Base-by-base conservation (phyloP, 345 rosid genomes). In the Hibiscus trionum region DNA sequence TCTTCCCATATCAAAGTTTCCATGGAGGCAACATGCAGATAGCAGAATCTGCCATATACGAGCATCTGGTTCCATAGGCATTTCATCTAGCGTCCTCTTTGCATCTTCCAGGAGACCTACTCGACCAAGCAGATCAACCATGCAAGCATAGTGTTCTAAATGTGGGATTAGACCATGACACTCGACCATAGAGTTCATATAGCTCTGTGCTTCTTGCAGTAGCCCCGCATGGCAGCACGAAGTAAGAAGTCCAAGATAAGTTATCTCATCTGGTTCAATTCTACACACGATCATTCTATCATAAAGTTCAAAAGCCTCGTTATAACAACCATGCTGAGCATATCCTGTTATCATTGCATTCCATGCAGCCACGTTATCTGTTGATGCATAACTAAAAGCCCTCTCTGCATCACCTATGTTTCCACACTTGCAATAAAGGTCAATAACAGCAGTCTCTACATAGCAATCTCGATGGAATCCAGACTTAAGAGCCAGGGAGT, bases 171-270 rank as follows among this genome's bases (percentile, higher is more conserved):
- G 17, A 61, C 83, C 75, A 55, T 82, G 78, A 65, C 72, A 73
- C 46, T 77, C 73, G 56, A 55, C 75, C 80, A 77, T 80, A 61
- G 49, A 47, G 55, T 76, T 50, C 53, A 82, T 64, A 49, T 77
- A 70, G 53, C 67, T 35, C 19, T 5, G 70, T 10, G 84, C 83
- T 74, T 77, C 83, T 64, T 71, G 77, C 49, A 77, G 81, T n/a
- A 79, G 58, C 69, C 88, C 86, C 7, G 80, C 57, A 74, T 85
- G 88, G 75, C 86, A 82, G 74, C 88, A 83, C 49, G 88, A 82
- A 55, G 82, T 78, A 57, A 85, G 77, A 73, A 85, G 71, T 9
- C 84, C 83, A 56, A 85, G 83, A 70, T 79, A 81, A 37, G 86
- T 81, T 68, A 83, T 76, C 56, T 81, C 83, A 76, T 83, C 85